Base-by-base conservation (phyloP, 768 basidiomycete genomes). In the Suillus decipiens region DNA sequence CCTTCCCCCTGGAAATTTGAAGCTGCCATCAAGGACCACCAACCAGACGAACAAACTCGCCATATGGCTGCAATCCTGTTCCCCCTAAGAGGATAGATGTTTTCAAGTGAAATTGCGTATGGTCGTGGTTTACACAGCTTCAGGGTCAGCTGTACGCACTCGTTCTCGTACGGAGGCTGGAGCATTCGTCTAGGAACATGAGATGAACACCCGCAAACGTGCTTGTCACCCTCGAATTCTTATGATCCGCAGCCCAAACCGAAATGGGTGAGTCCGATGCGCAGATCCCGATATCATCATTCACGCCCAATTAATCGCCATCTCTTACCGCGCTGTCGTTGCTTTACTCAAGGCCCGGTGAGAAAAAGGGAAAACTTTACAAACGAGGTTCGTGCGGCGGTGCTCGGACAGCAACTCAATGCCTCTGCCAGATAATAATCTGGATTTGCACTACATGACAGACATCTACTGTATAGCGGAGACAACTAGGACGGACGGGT, bases 381-480 rank as follows among this genome's bases (percentile, higher is more conserved):
- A 12, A 51, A 61, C 5, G 62, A 57, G 33, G 59, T 69, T 47
- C 66, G 63, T 19, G 17, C 31, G 0, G 57, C 58, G 5, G 45
- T 58, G 7, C 56, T 66, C n/a, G 60, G 37, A 28, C 39, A 48
- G 39, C 36, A 37, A 11, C 51, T 61, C n/a, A 1, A 64, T 5
- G 69, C 69, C 6, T 9, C 22, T 39, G 3, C 64, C 60, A 22
- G 66, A 68, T 19, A 65, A 63, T 57, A 67, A 65, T 33, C 11
- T 61, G 24, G 66, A 65, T 34, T 11, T 68, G n/a, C 67, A 68
- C 50, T 56, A 66, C 14, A 68, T 68, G 66, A 55, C 66, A n/a
- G 68, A 68, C 17, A 39, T 68, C n/a, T 68, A 67, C 31, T 41
- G 66, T 8, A 47, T 62, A 14, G 66, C 66, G 3, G 41, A 39